Percentiles rank a stretch among this genome's conserved stretches.
Conservation (phyloP, 2,329 filamentous ascomycete genomes). For the Cercospora citrullina region DNA sequence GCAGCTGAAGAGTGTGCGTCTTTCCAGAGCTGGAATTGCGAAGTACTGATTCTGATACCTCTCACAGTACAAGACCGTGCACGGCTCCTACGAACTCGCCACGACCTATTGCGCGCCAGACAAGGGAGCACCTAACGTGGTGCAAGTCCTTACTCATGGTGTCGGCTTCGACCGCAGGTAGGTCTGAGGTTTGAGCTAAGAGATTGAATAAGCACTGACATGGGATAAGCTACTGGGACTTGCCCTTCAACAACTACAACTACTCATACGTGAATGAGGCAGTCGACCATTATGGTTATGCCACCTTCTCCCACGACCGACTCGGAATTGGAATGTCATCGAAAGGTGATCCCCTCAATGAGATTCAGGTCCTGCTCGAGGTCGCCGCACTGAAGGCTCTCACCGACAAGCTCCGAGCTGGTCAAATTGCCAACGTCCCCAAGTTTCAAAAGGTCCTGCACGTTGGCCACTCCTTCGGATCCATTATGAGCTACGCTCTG, state of each 20-base stretch:
- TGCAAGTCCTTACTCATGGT: slow-evolving; percentile 57
- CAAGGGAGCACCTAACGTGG: slow-evolving; percentile 39
- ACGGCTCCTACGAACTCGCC: slow-evolving; percentile 58
- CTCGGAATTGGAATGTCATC: slow-evolving; percentile 61
- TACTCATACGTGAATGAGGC: slow-evolving; percentile 63
- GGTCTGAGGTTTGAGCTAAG: too few relatives aligned
- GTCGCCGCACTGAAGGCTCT: slow-evolving; percentile 58
- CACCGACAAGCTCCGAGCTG: slow-evolving; percentile 52
- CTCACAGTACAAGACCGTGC: slow-evolving; percentile 50
- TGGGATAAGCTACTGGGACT: slow-evolving; percentile 62
- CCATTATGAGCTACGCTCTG: slow-evolving; percentile 58
- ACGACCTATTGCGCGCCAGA: slow-evolving; percentile 63
- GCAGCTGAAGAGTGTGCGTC: slow-evolving; percentile 47
- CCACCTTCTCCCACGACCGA: slow-evolving; percentile 62
- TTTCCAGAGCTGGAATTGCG: not conserved
- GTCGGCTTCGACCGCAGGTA: slow-evolving; percentile 57
- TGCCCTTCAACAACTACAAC: slow-evolving; percentile 56
- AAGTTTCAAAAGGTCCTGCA: slow-evolving; percentile 54
- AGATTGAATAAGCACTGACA: slow-evolving; percentile 43
- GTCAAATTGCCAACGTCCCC: slow-evolving; percentile 44
- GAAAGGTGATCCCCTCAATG: slow-evolving; percentile 59
- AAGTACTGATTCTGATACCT: not conserved
- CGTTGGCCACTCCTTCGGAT: slow-evolving; percentile 66
- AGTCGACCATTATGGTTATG: slow-evolving; percentile 56
- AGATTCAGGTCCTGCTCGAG: slow-evolving; percentile 61